Base-by-base conservation (phyloP, 1,284 basidiomycete species). In the Filobasidium uniguttulatum region DNA sequence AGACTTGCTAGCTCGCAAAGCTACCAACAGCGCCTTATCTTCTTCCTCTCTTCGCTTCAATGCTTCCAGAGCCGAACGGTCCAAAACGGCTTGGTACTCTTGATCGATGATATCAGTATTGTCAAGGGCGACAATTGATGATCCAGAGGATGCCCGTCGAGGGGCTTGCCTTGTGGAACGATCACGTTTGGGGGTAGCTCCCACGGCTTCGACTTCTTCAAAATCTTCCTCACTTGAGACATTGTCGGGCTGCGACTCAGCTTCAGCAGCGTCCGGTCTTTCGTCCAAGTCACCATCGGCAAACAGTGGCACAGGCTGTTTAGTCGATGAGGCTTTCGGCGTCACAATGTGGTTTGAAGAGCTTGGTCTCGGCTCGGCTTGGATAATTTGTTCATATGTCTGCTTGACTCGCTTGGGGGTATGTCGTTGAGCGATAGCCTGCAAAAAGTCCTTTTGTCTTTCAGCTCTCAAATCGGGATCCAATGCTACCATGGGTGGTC, bases 401-500 rank as follows among this genome's bases (percentile, higher is more conserved):
- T 33, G 20, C 29, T 52, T 50, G 9, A 67, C 57, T 38, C 70
- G 71, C 56, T 72, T 76, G 4, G 73, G 73, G 0, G 73, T 69
- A 49, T 77, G 73, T 17, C 83, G 75, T 28, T 68, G 71, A 5
- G 74, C 74, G 30, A 85, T 76, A 1, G 80, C 81, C 23, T 77
- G 69, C 15, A 88, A 68, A 1, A 82, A 79, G 68, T 81, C 78
- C 41, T 74, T 73, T 26, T 78, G 74, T 53, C 77, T 79, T 60
- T 80, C 78, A 57, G 79, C 76, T 19, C 77, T 75, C 48, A 87
- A 67, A 59, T 88, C 84, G 3, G 77, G 70, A 63, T 87, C 84
- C 19, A 60, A 53, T 5, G 36, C n/a, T n/a, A 22, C 14, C 17
- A 26, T 14, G 3, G 44, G 31, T 25, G 40, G 36, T 20, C 28